Conservation (phyloP, 176 grass and related monocot genomes). For the Phoenix dactylifera region DNA sequence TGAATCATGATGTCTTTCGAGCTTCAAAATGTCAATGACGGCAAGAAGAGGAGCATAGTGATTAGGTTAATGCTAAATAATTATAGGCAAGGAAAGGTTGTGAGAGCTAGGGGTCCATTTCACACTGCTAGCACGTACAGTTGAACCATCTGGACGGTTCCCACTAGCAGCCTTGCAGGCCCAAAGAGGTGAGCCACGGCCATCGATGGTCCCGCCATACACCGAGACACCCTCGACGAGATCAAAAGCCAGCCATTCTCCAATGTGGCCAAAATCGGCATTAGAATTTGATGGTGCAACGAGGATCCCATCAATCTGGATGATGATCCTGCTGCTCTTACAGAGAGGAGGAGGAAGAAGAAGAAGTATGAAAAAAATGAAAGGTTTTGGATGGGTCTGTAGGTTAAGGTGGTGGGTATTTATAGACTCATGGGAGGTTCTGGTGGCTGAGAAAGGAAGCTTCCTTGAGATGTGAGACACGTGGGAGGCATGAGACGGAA, state of each 20-base stretch:
- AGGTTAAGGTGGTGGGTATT: too few species aligned
- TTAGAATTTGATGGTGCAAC: constrained; percentile 31
- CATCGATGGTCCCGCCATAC: constrained; percentile 63
- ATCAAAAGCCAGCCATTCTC: constrained; percentile 60
- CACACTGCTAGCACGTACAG: neutral
- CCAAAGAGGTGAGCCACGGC: constrained; percentile 64
- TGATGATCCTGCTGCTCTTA: constrained; percentile 37
- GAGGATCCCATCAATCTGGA: constrained; percentile 46
- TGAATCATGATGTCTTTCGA: constrained; percentile 56
- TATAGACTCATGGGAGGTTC: too few species aligned
- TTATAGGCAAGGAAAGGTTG: too few species aligned
- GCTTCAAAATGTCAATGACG: constrained; percentile 75
- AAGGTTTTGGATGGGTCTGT: too few species aligned
- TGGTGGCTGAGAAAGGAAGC: too few species aligned
- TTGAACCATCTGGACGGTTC: constrained; percentile 32
- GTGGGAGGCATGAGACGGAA: too few species aligned
- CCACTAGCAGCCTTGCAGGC: constrained; percentile 25
- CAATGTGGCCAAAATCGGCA: constrained; percentile 13
- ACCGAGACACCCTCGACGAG: constrained; percentile 47
- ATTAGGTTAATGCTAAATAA: too few species aligned
- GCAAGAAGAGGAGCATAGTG: neutral
- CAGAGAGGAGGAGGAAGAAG: constrained; percentile 19
- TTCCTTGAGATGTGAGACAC: too few species aligned
- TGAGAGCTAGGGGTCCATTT: too few species aligned
- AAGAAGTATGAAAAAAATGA: constrained; percentile 6